Conservation (phyloP, 345 rosid species). For the Angophora floribunda region DNA sequence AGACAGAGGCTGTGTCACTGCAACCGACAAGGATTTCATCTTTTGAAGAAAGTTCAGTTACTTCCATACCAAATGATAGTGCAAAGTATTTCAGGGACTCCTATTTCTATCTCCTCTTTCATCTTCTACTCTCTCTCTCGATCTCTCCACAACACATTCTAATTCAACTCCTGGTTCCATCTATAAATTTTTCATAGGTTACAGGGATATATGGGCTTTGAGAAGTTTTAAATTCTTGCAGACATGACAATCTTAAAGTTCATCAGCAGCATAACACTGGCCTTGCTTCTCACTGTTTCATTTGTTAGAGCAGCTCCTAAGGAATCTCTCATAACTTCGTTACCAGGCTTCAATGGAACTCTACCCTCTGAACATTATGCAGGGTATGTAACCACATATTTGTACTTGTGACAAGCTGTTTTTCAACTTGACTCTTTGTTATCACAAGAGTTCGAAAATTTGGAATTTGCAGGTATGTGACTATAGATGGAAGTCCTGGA, state of each 20-base stretch:
- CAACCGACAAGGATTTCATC: background rate
- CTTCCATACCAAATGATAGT: background rate
- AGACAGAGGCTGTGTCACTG: background rate
- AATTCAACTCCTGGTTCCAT: background rate
- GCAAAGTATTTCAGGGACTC: background rate
- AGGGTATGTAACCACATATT: constrained; percentile 3
- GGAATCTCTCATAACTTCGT: constrained; percentile 4
- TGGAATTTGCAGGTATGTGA: constrained; percentile 17
- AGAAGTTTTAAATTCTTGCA: background rate
- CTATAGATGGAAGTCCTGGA: constrained; percentile 5
- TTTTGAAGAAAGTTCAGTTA: background rate
- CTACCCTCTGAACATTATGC: constrained; percentile 27
- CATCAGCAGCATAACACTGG: background rate
- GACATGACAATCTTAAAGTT: background rate
- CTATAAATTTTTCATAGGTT: background rate
- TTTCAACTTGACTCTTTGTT: background rate
- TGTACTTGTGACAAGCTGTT: background rate
- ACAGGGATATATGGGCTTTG: background rate
- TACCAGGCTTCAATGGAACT: constrained; percentile 24
- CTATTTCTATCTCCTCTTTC: background rate
- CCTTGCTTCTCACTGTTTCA: background rate
- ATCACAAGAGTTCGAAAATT: background rate
- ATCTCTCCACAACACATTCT: background rate
- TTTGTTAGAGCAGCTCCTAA: constrained; percentile 10
- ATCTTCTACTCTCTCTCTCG: background rate